Percentiles rank a stretch among this genome's conserved stretches.
phyloP scores from a whole-genome alignment of 805 yeast genomes.

The Brettanomyces naardenensis region DNA sequence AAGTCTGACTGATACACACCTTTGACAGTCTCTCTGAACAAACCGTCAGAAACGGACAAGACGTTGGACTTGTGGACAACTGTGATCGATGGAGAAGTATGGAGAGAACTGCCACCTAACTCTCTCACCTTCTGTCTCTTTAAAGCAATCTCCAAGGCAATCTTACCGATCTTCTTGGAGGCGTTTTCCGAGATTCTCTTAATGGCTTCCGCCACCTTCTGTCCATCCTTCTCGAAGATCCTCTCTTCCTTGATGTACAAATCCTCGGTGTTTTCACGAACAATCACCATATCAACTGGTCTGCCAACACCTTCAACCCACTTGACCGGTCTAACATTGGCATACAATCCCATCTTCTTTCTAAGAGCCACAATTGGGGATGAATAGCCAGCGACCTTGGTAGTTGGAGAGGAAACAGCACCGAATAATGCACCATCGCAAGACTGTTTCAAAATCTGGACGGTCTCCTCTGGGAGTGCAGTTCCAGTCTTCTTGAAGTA shows the following conservation, averaged over 20 bases:
- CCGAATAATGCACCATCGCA: conserved; percentile 98
- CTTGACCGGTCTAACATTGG: conserved; percentile 97
- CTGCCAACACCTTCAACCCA: conserved; percentile 79
- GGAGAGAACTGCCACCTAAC: conserved; percentile 47
- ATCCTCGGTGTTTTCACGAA: conserved; percentile 98
- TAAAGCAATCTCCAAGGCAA: conserved; percentile 87
- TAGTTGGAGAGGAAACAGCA: conserved; percentile 92
- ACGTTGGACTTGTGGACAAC: conserved; percentile 97
- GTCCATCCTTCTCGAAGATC: conserved; percentile 70
- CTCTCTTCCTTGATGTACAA: conserved; percentile 91
- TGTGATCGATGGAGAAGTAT: conserved; percentile 59
- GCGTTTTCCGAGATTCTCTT: conserved; percentile 92
- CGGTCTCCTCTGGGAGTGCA: conserved; percentile 92
- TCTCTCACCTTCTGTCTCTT: conserved; percentile 80
- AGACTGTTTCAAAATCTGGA: conserved; percentile 60
- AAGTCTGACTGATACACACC: conserved; percentile 50
- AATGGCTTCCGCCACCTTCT: conserved; percentile 92
- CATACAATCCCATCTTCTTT: conserved; percentile 89
- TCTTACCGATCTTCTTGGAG: conserved; percentile 75
- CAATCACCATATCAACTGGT: conserved; percentile 95
- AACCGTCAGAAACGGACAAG: conserved; percentile 84
- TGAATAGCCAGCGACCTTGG: conserved; percentile 92
- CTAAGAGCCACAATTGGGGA: conserved; percentile 98
- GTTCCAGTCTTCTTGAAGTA: conserved; percentile 90
- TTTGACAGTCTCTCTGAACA: conserved; percentile 84